Percentiles rank a stretch among this genome's conserved stretches.
Evolutionary conservation across 169 alveolate genomes (phyloP).

Genomic region (Plasmodium falciparum): DNA sequence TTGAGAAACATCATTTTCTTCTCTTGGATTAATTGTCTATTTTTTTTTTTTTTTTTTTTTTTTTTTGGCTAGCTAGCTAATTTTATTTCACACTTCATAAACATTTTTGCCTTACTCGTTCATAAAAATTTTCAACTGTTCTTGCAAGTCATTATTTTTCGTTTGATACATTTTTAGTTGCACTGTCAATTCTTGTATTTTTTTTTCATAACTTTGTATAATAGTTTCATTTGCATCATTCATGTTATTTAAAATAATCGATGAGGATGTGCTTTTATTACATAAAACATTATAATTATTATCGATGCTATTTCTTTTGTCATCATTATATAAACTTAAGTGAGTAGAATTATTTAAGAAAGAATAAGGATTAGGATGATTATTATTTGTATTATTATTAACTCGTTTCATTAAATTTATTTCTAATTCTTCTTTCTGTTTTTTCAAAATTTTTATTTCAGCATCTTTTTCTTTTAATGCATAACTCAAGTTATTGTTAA

Average conservation of each 20-base stretch:
- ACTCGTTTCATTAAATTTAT: slow-evolving; percentile 43
- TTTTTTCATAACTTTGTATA: slow-evolving; percentile 45
- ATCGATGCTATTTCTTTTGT: neutral
- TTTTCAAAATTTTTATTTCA: slow-evolving; percentile 57
- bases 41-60: too few relatives aligned
- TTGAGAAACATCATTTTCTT: too few relatives aligned
- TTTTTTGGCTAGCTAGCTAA: too few relatives aligned
- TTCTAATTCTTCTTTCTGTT: slow-evolving; percentile 73
- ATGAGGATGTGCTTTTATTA: neutral
- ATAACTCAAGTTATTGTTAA: slow-evolving; percentile 63
- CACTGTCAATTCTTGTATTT: slow-evolving; percentile 41
- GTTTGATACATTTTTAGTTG: slow-evolving; percentile 70
- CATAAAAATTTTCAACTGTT: slow-evolving; percentile 68
- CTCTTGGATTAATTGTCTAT: too few relatives aligned
- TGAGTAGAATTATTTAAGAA: slow-evolving; percentile 13
- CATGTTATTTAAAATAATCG: neutral
- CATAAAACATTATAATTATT: slow-evolving; percentile 1
- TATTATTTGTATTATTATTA: slow-evolving; percentile 13
- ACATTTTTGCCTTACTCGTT: slow-evolving; percentile 17
- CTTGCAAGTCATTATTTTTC: slow-evolving; percentile 66
- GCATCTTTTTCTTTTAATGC: slow-evolving; percentile 74
- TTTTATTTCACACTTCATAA: too few relatives aligned
- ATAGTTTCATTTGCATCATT: slow-evolving; percentile 6
- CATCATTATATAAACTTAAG: neutral
- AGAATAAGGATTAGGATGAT: slow-evolving; percentile 1